Evolutionary conservation across 305 asterid species (phyloP).

Genomic region (Nicotiana rustica): DNA sequence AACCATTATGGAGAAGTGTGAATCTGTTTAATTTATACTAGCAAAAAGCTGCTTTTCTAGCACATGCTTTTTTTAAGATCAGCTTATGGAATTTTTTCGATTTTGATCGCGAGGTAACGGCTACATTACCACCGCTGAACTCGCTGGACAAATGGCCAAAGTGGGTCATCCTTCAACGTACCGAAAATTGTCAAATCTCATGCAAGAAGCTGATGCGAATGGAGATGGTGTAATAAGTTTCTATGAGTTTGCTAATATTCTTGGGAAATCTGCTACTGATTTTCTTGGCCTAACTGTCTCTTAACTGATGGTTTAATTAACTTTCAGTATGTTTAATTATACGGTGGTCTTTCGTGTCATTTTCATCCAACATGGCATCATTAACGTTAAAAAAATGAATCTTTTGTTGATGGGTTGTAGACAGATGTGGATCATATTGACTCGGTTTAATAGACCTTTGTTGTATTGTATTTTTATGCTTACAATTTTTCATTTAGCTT

Average conservation of each 20-base stretch:
- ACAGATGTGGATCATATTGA: background rate
- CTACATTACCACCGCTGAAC: constrained; percentile 83
- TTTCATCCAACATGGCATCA: constrained; percentile 12
- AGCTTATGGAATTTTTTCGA: constrained; percentile 81
- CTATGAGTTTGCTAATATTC: constrained; percentile 69
- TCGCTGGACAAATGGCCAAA: constrained; percentile 89
- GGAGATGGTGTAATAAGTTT: constrained; percentile 96
- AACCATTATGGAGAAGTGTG: background rate
- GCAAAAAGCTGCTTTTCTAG: constrained; percentile 1
- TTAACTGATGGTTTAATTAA: background rate
- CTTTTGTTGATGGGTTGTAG: background rate
- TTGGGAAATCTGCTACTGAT: constrained; percentile 85
- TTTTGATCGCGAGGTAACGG: constrained; percentile 94
- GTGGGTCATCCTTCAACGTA: constrained; percentile 91
- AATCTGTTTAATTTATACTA: background rate
- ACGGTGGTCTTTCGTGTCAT: background rate
- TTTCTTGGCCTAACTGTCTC: constrained; percentile 59
- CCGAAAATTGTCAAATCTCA: constrained; percentile 73
- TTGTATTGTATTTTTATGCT: constrained; percentile 19
- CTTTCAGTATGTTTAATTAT: background rate
- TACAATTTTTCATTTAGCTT: background rate
- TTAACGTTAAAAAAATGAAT: background rate
- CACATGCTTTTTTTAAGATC: constrained; percentile 49
- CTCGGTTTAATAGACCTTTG: background rate
- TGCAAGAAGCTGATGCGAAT: constrained; percentile 85